Percentiles rank a stretch among this genome's conserved stretches.
Evolutionary conservation across 2,329 filamentous ascomycete species (phyloP).

Genomic region (Cadophora sp.): DNA sequence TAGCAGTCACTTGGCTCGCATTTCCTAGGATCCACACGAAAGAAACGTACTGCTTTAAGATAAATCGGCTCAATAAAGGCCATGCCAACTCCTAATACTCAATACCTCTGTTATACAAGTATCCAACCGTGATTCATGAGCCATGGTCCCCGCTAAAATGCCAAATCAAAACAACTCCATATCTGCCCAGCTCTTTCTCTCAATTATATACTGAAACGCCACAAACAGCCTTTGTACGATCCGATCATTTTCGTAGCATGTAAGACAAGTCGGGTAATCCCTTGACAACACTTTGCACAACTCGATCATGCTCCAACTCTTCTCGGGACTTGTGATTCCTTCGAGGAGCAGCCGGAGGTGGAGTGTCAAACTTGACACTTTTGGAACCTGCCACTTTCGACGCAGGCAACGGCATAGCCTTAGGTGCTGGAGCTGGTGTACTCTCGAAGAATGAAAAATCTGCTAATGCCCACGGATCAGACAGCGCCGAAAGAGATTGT

Average conservation of each 20-base stretch:
- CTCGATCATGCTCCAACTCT: constrained; percentile 44
- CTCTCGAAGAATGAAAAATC: constrained; percentile 49
- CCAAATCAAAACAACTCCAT: background rate
- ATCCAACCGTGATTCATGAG: constrained; percentile 8
- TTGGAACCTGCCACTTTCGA: constrained; percentile 12
- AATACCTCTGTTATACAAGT: constrained; percentile 8
- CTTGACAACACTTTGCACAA: constrained; percentile 44
- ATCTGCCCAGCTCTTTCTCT: background rate
- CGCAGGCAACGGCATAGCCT: constrained; percentile 1
- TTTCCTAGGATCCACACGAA: too few species aligned
- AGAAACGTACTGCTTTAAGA: background rate
- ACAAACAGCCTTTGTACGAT: background rate
- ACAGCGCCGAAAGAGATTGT: constrained; percentile 9
- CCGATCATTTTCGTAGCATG: constrained; percentile 43
- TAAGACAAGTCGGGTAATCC: constrained; percentile 47
- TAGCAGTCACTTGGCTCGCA: background rate
- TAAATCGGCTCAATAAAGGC: background rate
- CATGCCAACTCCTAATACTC: constrained; percentile 1
- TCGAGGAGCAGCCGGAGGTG: constrained; percentile 21
- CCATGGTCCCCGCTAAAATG: constrained; percentile 16
- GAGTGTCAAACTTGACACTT: constrained; percentile 16
- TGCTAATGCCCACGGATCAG: constrained; percentile 46
- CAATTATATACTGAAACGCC: background rate
- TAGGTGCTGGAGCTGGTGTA: constrained; percentile 20
- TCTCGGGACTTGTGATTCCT: constrained; percentile 35